Evolutionary conservation across 495 filamentous ascomycete genomes (phyloP).

Genomic region (Lineolata rhizophorae): DNA sequence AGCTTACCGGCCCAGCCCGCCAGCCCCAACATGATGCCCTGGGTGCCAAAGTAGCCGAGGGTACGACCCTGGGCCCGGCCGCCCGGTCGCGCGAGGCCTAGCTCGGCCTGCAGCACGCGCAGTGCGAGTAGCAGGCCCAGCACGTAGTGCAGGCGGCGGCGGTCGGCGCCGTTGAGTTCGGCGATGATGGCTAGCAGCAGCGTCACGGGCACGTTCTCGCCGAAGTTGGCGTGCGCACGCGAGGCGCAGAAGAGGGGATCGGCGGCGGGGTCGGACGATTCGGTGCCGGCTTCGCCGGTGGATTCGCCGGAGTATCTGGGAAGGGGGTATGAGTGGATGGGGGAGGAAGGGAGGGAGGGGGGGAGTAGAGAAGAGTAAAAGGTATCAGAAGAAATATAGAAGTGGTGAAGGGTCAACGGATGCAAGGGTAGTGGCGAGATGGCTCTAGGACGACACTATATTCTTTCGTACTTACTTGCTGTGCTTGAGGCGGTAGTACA

Average conservation of each 20-base stretch:
- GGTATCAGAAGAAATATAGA: too few relatives aligned
- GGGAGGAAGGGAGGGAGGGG: too few relatives aligned
- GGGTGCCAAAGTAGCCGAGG: too few relatives aligned
- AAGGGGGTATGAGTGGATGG: background rate
- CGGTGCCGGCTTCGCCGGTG: background rate
- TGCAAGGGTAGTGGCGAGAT: too few relatives aligned
- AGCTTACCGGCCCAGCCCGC: too few relatives aligned
- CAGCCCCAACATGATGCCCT: too few relatives aligned
- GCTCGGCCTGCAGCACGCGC: conserved; percentile 19
- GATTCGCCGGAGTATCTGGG: conserved; percentile 6
- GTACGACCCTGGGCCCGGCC: too few relatives aligned
- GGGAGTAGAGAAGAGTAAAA: too few relatives aligned
- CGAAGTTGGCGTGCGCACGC: conserved; percentile 21
- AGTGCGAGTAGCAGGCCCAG: conserved; percentile 19
- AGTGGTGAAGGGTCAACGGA: too few relatives aligned
- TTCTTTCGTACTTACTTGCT: conserved; percentile 13
- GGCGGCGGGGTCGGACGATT: background rate
- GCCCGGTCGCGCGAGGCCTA: too few relatives aligned
- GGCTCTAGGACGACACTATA: background rate
- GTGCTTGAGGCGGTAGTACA: conserved; percentile 17
- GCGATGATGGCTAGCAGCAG: conserved; percentile 16
- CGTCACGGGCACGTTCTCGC: conserved; percentile 23
- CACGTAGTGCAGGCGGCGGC: conserved; percentile 15
- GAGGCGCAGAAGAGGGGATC: conserved; percentile 15
- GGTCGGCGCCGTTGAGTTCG: conserved; percentile 22